Conservation (phyloP, 345 rosid genomes). For the Eucalyptus sp. region DNA sequence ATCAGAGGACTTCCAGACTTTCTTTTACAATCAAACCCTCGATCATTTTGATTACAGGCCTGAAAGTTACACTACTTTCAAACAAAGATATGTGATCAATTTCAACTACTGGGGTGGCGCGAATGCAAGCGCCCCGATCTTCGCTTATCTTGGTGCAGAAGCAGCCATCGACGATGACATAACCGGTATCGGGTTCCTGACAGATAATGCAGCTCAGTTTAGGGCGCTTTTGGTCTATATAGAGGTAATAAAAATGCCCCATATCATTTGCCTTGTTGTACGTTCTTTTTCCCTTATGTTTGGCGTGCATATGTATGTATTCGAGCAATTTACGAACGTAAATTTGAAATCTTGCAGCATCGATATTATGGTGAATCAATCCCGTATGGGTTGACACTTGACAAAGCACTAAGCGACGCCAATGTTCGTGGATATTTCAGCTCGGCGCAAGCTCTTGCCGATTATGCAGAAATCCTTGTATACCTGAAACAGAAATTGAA, state of each 20-base stretch:
- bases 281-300: neutral
- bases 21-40: slow-evolving; percentile 22
- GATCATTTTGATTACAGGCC: slow-evolving; percentile 51
- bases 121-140: slow-evolving; percentile 27
- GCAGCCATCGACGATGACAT: slow-evolving; percentile 11
- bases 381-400: neutral
- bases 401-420: neutral
- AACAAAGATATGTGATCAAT: slow-evolving; percentile 30
- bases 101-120: slow-evolving; percentile 41
- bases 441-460: neutral
- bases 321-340: neutral
- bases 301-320: neutral
- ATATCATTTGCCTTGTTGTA: neutral
- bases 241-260: slow-evolving; percentile 8
- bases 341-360: neutral
- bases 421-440: neutral
- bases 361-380: neutral
- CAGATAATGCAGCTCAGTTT: slow-evolving; percentile 18
- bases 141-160: slow-evolving; percentile 39
- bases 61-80: slow-evolving; percentile 35
- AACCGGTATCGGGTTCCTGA: slow-evolving; percentile 3
- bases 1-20: slow-evolving; percentile 5
- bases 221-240: slow-evolving; percentile 25
- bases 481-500: neutral
- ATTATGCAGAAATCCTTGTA: neutral